Conservation (phyloP, 1,284 basidiomycete species). For the Fistulina hepatica region DNA sequence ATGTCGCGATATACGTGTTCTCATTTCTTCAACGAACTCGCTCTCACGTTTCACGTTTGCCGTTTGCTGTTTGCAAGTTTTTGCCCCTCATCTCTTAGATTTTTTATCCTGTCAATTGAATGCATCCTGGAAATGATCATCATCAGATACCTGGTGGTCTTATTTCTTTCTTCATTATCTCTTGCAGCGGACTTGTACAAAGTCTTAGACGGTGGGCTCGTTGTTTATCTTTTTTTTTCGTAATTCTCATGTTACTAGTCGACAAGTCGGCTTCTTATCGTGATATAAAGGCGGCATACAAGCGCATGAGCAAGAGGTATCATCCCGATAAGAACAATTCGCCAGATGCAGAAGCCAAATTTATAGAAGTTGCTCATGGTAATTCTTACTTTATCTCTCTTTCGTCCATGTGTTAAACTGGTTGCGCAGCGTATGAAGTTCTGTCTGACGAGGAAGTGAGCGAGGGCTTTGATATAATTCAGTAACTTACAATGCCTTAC, state of each 20-base stretch:
- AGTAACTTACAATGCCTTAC: slow-evolving; percentile 2
- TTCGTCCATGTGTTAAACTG: slow-evolving; percentile 3
- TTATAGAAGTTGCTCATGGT: slow-evolving; percentile 86
- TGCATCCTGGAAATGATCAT: too few relatives aligned
- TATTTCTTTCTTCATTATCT: slow-evolving; percentile 36
- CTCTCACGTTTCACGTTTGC: too few relatives aligned
- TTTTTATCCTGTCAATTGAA: too few relatives aligned
- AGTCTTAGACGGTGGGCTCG: slow-evolving; percentile 54
- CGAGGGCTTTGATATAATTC: slow-evolving; percentile 4
- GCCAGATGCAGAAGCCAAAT: slow-evolving; percentile 69
- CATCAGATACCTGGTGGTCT: slow-evolving; percentile 25
- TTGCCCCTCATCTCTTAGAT: too few relatives aligned
- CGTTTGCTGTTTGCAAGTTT: too few relatives aligned
- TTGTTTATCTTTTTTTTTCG: too few relatives aligned
- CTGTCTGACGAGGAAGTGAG: slow-evolving; percentile 71
- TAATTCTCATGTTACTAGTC: slow-evolving; percentile 52
- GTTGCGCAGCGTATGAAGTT: slow-evolving; percentile 77
- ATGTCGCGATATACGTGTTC: too few relatives aligned
- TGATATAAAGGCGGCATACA: slow-evolving; percentile 87
- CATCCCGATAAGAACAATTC: slow-evolving; percentile 95
- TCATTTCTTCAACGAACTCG: too few relatives aligned
- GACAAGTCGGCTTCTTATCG: slow-evolving; percentile 70
- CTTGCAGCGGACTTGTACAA: slow-evolving; percentile 65
- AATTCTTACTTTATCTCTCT: slow-evolving; percentile 16
- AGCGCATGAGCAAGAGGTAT: slow-evolving; percentile 78